Evolutionary conservation across 2,329 filamentous ascomycete genomes (phyloP), one percentile per base, ranked within the genome.

Genomic region (Esteya vermicola): DNA sequence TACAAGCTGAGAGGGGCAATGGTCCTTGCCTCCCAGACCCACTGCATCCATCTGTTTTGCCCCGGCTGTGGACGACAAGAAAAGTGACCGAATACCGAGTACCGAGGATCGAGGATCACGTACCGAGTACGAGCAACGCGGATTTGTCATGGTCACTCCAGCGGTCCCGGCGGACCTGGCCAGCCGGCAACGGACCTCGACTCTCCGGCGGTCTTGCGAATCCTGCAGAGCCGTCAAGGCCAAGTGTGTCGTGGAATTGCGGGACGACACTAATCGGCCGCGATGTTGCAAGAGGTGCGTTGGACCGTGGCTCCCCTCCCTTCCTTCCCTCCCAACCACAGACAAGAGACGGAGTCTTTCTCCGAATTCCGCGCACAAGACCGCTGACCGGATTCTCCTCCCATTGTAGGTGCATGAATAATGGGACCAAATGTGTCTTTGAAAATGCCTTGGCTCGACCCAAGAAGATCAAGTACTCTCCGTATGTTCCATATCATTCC

Each of bases 361-460:
- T 26, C 6, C 2, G 16, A n/a, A 19, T 9, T 13, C n/a, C n/a
- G n/a, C n/a, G n/a, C n/a, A n/a, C n/a, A n/a, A n/a, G n/a, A 19
- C 8, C 4, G 22, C 35, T 36, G 27, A 16, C 28, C 28, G 28
- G 18, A 31, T 31, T 16, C 28, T 9, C 8, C 14, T 31, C 12
- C 26, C 26, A 13, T 14, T 30, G 23, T 23, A 48, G 46, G 30
- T 51, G 49, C 18, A 22, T 40, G 8, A 45, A 30, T 31, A 38
- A 50, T 10, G 42, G 41, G 14, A 16, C 46, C 3, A 40, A 43
- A 5, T 51, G 49, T 21, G 45, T 50, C 4, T 51, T 49, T 41
- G 48, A 51, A 27, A 48, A 50, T 13, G 47, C 49, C 3, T 33
- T 51, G 13, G 49, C 49, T 10, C 43, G 49, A 21, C 49, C 49